These are phyloP conservation scores for Penicillium arizonense DNA, from an alignment of 495 filamentous ascomycete species.

Conservation along the genomic window DNA sequence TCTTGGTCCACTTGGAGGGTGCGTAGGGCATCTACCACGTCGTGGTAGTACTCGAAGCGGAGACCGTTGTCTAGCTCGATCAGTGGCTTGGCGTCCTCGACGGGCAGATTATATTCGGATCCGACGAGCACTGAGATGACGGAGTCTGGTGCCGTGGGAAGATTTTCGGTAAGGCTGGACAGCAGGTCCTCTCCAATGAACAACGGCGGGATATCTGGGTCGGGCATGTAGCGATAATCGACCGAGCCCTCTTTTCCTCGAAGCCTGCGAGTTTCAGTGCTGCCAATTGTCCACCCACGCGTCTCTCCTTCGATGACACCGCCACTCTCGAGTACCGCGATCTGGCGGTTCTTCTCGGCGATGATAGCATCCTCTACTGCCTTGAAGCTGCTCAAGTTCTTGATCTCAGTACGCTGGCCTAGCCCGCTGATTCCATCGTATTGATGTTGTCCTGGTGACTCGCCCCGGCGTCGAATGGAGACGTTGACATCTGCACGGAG, in stretches of 20 bases:
- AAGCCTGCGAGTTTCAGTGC: constrained; percentile 69
- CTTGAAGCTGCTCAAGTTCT: constrained; percentile 93
- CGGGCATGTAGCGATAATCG: constrained; percentile 98
- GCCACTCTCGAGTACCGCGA: constrained; percentile 72
- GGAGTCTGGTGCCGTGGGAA: constrained; percentile 71
- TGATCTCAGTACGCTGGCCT: constrained; percentile 93
- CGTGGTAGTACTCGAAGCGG: constrained; percentile 79
- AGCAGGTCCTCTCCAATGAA: constrained; percentile 71
- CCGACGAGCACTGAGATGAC: constrained; percentile 58
- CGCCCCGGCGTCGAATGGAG: constrained; percentile 63
- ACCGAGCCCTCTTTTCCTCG: constrained; percentile 96
- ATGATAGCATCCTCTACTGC: constrained; percentile 91
- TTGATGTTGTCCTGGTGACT: constrained; percentile 38
- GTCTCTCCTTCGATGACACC: constrained; percentile 84
- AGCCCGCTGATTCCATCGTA: constrained; percentile 59
- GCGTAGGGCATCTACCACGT: constrained; percentile 59
- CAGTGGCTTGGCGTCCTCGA: constrained; percentile 87
- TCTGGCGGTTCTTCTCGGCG: constrained; percentile 87
- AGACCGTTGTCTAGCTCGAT: constrained; percentile 75
- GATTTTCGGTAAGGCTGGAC: constrained; percentile 50
- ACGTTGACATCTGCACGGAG: constrained; percentile 95
- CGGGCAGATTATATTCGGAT: constrained; percentile 57
- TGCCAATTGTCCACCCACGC: constrained; percentile 83
- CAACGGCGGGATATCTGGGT: constrained; percentile 84
- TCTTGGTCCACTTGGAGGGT: constrained; percentile 36